Conservation (phyloP, 352 stramenopile species). For the Phytopythium chamaehyphon region DNA sequence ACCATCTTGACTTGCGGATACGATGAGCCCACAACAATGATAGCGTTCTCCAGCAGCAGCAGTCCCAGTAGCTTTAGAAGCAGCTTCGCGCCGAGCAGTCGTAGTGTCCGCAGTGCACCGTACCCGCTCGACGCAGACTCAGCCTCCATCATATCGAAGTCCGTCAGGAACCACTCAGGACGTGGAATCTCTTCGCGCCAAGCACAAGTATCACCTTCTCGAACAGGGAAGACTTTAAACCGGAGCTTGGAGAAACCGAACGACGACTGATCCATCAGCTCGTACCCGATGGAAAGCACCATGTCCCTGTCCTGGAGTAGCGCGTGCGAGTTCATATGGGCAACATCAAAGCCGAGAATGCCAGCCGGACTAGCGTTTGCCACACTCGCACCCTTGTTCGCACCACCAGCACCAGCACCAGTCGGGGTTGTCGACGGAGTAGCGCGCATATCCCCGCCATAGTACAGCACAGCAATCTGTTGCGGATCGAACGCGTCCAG, state of each 20-base stretch:
- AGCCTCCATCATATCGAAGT: constrained; percentile 51
- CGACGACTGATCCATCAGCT: constrained; percentile 20
- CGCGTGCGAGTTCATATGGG: constrained; percentile 69
- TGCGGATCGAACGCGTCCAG: constrained; percentile 76
- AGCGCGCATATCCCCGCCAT: constrained; percentile 12
- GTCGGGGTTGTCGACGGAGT: constrained; percentile 15
- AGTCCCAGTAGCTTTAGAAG: constrained; percentile 67
- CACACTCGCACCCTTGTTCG: constrained; percentile 16
- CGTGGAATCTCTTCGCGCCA: constrained; percentile 70
- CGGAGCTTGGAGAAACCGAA: constrained; percentile 34
- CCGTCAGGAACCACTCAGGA: constrained; percentile 69
- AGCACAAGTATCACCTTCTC: constrained; percentile 38
- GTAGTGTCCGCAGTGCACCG: constrained; percentile 51
- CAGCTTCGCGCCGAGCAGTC: constrained; percentile 60
- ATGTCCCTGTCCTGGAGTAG: constrained; percentile 64
- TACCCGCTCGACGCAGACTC: constrained; percentile 30
- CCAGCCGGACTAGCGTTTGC: constrained; percentile 16
- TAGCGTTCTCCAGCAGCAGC: constrained; percentile 65
- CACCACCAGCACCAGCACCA: not conserved
- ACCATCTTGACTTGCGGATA: constrained; percentile 78
- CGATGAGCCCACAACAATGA: constrained; percentile 71
- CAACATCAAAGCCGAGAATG: constrained; percentile 76
- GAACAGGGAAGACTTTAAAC: constrained; percentile 67
- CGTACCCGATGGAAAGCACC: constrained; percentile 68
- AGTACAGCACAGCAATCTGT: constrained; percentile 74